phyloP scores from a whole-genome alignment of 148 eudicot species.

The Diospyros kaki region DNA sequence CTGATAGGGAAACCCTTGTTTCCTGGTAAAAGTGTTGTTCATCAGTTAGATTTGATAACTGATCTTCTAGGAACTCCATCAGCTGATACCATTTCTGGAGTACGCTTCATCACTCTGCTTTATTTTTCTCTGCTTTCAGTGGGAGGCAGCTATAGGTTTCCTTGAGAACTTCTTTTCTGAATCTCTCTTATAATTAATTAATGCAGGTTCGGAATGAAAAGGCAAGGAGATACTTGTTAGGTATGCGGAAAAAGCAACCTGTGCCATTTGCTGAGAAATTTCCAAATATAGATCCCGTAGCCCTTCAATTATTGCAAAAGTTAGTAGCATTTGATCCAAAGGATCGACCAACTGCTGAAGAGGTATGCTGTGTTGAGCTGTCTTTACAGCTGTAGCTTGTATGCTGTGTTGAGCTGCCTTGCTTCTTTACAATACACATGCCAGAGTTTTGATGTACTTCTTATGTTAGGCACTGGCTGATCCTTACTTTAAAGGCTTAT shows the following conservation, averaged over 20 bases:
- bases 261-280: conserved; percentile 63
- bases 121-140: neutral
- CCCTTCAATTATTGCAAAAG: conserved; percentile 55
- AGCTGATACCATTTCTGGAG: conserved; percentile 68
- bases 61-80: conserved; percentile 94
- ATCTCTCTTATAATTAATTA: neutral
- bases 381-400: neutral
- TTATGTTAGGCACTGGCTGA: conserved; percentile 28
- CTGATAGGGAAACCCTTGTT: conserved; percentile 82
- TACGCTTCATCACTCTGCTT: conserved; percentile 25
- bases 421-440: neutral
- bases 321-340: conserved; percentile 83
- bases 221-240: conserved; percentile 68
- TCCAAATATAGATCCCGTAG: conserved; percentile 59
- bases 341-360: conserved; percentile 84
- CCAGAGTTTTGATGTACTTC: neutral
- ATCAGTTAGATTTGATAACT: conserved; percentile 86
- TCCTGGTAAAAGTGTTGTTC: conserved; percentile 94
- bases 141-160: neutral
- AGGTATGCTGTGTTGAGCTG: conserved; percentile 28
- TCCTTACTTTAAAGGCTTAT: conserved; percentile 68
- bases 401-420: neutral
- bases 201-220: conserved; percentile 77
- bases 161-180: neutral
- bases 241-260: conserved; percentile 62